Conservation (phyloP, 75 land plant species). For the Adiantum capillusveneris region DNA sequence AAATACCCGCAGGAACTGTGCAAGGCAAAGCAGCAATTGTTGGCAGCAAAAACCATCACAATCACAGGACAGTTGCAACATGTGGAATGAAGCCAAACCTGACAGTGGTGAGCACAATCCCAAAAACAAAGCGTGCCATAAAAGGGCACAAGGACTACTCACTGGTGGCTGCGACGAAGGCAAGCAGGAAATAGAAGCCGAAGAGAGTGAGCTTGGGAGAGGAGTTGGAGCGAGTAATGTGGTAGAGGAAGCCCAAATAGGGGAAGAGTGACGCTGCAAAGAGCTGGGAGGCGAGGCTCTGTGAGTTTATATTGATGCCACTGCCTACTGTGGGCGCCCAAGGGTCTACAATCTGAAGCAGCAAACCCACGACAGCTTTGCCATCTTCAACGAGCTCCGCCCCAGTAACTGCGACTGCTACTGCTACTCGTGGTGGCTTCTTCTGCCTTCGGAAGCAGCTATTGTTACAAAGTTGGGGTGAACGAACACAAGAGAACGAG, state of each 20-base stretch:
- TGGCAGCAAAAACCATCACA: too few relatives aligned
- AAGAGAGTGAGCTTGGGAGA: slow-evolving; percentile 94
- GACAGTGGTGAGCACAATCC: background rate
- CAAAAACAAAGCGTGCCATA: background rate
- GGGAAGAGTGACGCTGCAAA: slow-evolving; percentile 90
- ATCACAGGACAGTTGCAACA: background rate
- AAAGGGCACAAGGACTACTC: background rate
- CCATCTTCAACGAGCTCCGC: background rate
- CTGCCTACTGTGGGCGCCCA: slow-evolving; percentile 62
- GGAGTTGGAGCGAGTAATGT: slow-evolving; percentile 83
- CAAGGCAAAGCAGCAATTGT: too few relatives aligned
- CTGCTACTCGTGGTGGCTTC: too few relatives aligned
- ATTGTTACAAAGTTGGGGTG: too few relatives aligned
- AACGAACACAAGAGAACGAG: too few relatives aligned
- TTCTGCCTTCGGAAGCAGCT: too few relatives aligned
- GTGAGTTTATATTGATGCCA: slow-evolving; percentile 31
- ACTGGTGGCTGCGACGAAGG: slow-evolving; percentile 96
- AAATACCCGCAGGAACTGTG: slow-evolving; percentile 96
- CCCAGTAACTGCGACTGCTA: too few relatives aligned
- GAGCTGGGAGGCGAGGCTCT: slow-evolving; percentile 84
- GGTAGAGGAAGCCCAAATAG: slow-evolving; percentile 86
- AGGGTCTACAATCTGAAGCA: slow-evolving; percentile 55
- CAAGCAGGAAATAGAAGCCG: slow-evolving; percentile 96
- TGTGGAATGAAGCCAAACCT: background rate
- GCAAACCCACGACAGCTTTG: background rate